Base-by-base conservation (phyloP, 108 stramenopile species). In the Pseudonitzschia multiseries region DNA sequence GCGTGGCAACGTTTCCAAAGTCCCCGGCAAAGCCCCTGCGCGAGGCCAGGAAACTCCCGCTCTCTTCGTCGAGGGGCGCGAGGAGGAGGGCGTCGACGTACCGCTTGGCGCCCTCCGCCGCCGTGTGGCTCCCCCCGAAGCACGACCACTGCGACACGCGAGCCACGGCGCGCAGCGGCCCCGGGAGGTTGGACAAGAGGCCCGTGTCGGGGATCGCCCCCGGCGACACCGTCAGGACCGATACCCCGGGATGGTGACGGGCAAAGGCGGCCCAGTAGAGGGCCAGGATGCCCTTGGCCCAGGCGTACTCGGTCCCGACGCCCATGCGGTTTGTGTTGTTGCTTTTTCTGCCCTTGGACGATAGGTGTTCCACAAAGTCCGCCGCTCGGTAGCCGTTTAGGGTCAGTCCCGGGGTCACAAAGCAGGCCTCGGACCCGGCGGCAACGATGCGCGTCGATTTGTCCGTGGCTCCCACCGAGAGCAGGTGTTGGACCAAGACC, bases 241-340 rank as follows among this genome's bases (percentile, higher is more conserved):
- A 46, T 15, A 43, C 17, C 17, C 67, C 71, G 14, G 77, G 77
- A 60, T 78, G 57, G 27, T 59, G 63, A 33, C 65, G 46, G n/a
- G 77, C 77, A 33, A 40, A 73, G 20, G 71, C 71, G 20, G 77
- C 63, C 65, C 65, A 72, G 65, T 78, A 78, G 4, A 78, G 29
- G 2, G 77, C 77, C 21, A 53, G 15, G 13, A 78, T 57, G 10
- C 57, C 77, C 56, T 78, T 78, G 54, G 61, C 43, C 44, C 46
- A 60, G 18, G 33, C 71, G 44, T 78, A 78, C 21, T 52, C 50
- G 17, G n/a, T 40, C 17, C 70, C 61, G n/a, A 62, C 15, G 51
- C 31, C 18, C 52, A 28, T 33, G 13, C 20, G 13, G 24, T 24
- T 52, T 4, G 15, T 56, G 9, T 24, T 36, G 36, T 24, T 36